A percentile compares a stretch with the other conserved stretches of the same genome.
Conservation (phyloP, 75 land plant species). For the Pseudotsuga menziesii region DNA sequence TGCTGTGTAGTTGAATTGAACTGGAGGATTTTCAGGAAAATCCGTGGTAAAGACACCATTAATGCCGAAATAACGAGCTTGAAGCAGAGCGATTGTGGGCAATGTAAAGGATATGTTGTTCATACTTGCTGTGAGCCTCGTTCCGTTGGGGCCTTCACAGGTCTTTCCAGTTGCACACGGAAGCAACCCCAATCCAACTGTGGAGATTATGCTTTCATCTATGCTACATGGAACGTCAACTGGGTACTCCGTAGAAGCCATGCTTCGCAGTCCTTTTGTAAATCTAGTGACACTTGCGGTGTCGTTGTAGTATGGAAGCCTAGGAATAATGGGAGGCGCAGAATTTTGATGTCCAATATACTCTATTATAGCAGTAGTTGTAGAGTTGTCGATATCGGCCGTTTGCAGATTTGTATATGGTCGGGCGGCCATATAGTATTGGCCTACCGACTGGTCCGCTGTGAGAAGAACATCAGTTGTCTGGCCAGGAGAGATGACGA, state of each 20-base stretch:
- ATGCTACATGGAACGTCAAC: constrained; percentile 31
- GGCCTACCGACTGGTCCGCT: constrained; percentile 19
- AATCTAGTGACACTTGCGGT: constrained; percentile 24
- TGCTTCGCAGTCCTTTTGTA: constrained; percentile 24
- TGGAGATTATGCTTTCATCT: constrained; percentile 32
- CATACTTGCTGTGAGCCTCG: constrained; percentile 35
- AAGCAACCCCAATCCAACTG: constrained; percentile 36
- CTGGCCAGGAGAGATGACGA: constrained; percentile 52
- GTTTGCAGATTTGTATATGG: constrained; percentile 17
- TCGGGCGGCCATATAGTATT: constrained; percentile 25
- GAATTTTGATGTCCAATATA: constrained; percentile 5
- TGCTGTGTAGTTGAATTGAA: constrained; percentile 29
- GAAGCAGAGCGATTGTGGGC: constrained; percentile 34
- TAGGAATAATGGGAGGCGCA: neutral
- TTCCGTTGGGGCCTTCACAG: constrained; percentile 30
- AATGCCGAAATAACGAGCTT: constrained; percentile 23
- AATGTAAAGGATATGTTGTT: constrained; percentile 47
- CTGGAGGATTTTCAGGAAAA: constrained; percentile 18
- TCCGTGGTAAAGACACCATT: constrained; percentile 24
- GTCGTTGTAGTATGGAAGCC: constrained; percentile 4
- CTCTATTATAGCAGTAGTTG: constrained; percentile 20
- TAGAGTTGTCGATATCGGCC: constrained; percentile 27
- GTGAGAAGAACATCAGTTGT: constrained; percentile 43
- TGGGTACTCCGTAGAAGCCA: constrained; percentile 20
- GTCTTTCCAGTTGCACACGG: constrained; percentile 26